phyloP scores from a whole-genome alignment of 2,329 filamentous ascomycete genomes.

The Diaporthe sp. region DNA sequence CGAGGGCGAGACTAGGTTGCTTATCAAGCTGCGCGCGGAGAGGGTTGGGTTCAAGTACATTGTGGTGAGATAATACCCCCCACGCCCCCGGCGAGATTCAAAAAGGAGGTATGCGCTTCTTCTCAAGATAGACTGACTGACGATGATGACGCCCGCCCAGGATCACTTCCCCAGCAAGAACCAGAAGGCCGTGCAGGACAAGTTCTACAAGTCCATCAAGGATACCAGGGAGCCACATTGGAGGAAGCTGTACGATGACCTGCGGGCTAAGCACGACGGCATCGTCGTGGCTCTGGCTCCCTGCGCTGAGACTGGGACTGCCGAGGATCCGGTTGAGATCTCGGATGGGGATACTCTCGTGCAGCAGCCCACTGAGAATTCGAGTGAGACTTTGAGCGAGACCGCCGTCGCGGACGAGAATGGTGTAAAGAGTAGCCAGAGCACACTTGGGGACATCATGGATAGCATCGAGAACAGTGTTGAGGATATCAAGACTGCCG shows the following conservation, averaged over 20 bases:
- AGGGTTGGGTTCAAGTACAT: background rate
- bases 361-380: background rate
- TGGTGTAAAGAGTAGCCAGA: background rate
- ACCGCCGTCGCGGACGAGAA: background rate
- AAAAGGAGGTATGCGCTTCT: no score
- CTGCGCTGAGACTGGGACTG: no score
- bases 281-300: accelerated
- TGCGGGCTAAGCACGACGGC: background rate
- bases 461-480: background rate
- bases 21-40: background rate
- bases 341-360: background rate
- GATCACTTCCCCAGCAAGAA: background rate
- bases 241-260: background rate
- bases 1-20: background rate
- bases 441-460: background rate
- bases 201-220: slow-evolving; percentile 12
- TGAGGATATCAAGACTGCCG: background rate
- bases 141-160: background rate
- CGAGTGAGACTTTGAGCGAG: background rate
- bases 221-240: background rate
- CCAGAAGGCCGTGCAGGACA: slow-evolving; percentile 1
- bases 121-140: no score
- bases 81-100: no score
- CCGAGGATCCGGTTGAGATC: background rate
- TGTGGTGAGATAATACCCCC: no score